These are phyloP conservation scores for Waltergamsia citrina DNA, from an alignment of 2,329 filamentous ascomycete species.

Conservation along the genomic window DNA sequence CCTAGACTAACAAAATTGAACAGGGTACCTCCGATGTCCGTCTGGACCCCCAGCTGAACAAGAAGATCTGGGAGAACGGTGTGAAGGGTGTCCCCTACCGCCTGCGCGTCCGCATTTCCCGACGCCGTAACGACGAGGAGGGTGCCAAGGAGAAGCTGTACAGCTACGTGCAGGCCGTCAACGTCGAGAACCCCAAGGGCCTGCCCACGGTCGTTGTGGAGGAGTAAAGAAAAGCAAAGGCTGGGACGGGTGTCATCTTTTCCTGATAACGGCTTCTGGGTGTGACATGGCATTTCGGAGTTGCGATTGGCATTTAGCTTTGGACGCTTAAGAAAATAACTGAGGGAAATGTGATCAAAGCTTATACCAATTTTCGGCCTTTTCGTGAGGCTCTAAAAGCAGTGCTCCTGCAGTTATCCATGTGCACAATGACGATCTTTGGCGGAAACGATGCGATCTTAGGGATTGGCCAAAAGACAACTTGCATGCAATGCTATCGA, in stretches of 20 bases:
- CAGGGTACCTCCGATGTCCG: slow-evolving; percentile 96
- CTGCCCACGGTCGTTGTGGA: slow-evolving; percentile 84
- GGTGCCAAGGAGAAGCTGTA: slow-evolving; percentile 99
- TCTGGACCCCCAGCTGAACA: slow-evolving; percentile 97
- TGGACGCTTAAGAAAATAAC: slow-evolving; percentile 15
- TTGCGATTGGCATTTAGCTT: slow-evolving; percentile 36
- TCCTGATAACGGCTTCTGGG: slow-evolving; percentile 19
- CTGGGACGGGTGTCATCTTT: slow-evolving; percentile 12
- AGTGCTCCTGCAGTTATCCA: too few species aligned
- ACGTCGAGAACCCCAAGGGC: slow-evolving; percentile 99
- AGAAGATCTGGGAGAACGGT: slow-evolving; percentile 99
- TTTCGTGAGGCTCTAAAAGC: too few species aligned
- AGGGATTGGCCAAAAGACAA: too few species aligned
- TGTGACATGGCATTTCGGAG: slow-evolving; percentile 35
- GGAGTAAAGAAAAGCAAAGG: slow-evolving; percentile 39
- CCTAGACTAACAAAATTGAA: slow-evolving; percentile 1
- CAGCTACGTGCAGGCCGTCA: slow-evolving; percentile 99
- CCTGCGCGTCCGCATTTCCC: slow-evolving; percentile 95
- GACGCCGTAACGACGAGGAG: slow-evolving; percentile 99
- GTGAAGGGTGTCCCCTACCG: slow-evolving; percentile 98
- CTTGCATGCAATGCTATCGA: too few species aligned
- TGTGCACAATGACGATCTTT: too few species aligned
- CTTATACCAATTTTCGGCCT: slow-evolving; percentile 9
- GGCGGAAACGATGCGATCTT: too few species aligned
- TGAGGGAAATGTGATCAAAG: slow-evolving; percentile 20